Evolutionary conservation across 345 rosid species (phyloP).

Genomic region (Firmiana major): DNA sequence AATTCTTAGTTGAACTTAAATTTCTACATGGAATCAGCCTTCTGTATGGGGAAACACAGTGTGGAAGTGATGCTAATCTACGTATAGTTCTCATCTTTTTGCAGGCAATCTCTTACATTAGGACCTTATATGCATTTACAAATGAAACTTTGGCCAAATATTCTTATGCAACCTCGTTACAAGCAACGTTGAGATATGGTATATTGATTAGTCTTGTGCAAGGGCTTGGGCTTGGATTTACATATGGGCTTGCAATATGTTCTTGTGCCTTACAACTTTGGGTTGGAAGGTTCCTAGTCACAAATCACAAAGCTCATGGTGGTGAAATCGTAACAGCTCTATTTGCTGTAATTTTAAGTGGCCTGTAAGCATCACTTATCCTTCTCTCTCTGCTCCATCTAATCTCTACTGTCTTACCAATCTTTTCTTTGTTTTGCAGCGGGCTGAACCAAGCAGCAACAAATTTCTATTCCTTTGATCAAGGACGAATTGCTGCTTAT

Average conservation of each 20-base stretch:
- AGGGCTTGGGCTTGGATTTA: slow-evolving; percentile 99
- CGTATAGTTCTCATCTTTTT: slow-evolving; percentile 18
- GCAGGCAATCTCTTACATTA: slow-evolving; percentile 90
- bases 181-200: slow-evolving; percentile 96
- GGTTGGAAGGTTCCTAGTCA: slow-evolving; percentile 86
- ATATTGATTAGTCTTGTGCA: slow-evolving; percentile 92
- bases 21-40: background rate
- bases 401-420: slow-evolving; percentile 5
- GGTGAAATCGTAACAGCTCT: slow-evolving; percentile 90
- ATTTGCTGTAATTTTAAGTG: slow-evolving; percentile 92
- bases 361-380: slow-evolving; percentile 75
- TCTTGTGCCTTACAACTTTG: slow-evolving; percentile 96
- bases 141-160: slow-evolving; percentile 96
- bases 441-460: slow-evolving; percentile 99
- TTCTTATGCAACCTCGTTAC: slow-evolving; percentile 93
- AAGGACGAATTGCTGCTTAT: slow-evolving; percentile 97
- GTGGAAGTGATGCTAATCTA: slow-evolving; percentile 10
- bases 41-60: background rate
- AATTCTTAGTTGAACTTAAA: background rate
- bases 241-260: slow-evolving; percentile 97
- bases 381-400: slow-evolving; percentile 18
- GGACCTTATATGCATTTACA: slow-evolving; percentile 95
- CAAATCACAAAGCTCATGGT: slow-evolving; percentile 56
- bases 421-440: slow-evolving; percentile 33
- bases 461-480: slow-evolving; percentile 97